Evolutionary conservation across 495 filamentous ascomycete genomes (phyloP), one percentile per base, ranked within the genome.

Genomic region (Tuber microsphaerosporum): DNA sequence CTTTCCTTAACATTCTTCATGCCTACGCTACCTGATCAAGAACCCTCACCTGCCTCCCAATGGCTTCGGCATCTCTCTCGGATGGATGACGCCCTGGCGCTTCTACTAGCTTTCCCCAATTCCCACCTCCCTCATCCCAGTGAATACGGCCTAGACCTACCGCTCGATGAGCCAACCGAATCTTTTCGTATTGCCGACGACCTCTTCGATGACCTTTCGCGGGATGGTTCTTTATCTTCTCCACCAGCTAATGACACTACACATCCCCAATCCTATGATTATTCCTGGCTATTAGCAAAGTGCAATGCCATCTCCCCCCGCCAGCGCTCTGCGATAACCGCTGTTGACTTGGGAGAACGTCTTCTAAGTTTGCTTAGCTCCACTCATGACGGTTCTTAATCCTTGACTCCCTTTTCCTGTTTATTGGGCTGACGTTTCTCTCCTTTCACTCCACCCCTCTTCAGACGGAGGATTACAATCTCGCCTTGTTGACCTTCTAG

Each of bases 391-490:
- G 91, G 89, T 3, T 84, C 96, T 45, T 87, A 90, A 71, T 82
- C 88, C 1, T 83, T 84, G 2, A 89, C 89, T 70, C 86, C 97
- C 39, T 84, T 90, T 74, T 51, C 84, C 89, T 26, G 91, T 90
- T 8, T 84, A 91, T 12, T 81, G 96, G 71, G 88, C 86, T 7
- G 89, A 91, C 39, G 89, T 92, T 80, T 86, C 81, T 74, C 43
- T 74, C 43, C 71, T 65, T 70, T 31, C 34, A 72, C 74, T 45
- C 42, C 22, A 10, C 5, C 19, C n/a, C 42, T 86, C 85, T 74
- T 86, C 87, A 42, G 93, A 97, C 79, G 92, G 94, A 34, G 92
- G 94, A 79, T 84, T 98, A 12, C 95, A 98, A 84, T 93, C 92
- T 83, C 88, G 88, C 31, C 86, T 99, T n/a, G 92, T 91, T 0